Base-by-base conservation (phyloP, 2,329 filamentous ascomycete genomes). In the Emydomyces testavorans region DNA sequence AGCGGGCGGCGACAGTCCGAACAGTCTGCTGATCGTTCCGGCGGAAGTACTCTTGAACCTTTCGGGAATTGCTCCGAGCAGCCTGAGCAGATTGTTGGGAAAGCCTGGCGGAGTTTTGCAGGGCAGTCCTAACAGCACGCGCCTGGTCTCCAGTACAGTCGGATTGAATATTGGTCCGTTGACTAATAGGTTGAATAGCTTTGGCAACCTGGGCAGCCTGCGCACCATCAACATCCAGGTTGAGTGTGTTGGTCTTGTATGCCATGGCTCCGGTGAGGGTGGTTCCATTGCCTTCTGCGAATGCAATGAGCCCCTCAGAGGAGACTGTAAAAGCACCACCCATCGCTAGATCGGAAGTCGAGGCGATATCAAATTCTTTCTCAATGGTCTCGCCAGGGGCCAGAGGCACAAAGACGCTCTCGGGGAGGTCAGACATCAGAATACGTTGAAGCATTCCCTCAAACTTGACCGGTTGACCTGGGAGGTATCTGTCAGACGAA, bases 31-130 rank as follows among this genome's bases (percentile, higher is more conserved):
- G 52, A 10, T 65, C 62, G 23, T 73, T 74, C 0, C 73, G 73
- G 65, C 80, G 82, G 72, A 83, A 85, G 69, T 80, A 83, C 58
- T 80, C 76, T 26, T 42, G 18, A 16, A 49, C 16, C 37, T 37
- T 34, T 21, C 23, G 8, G 13, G 45, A 11, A 10, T 47, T 34
- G 2, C 70, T 68, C 0, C 66, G 54, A 23, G 73, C 75, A 0
- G 69, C 74, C 1, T 67, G 60, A 0, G 77, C 75, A 1, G 73
- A 74, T 1, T 62, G 58, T 1, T 74, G 70, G 7, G 80, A 79
- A 2, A 66, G 62, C 2, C 64, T 65, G 1, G 80, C 78, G 4
- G 81, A 66, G 13, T 62, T 65, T 4, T 69, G 65, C 8, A 83
- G 65, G 0, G 78, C 79, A 2, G 61, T 72, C 18, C 62, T 59